phyloP scores from a whole-genome alignment of 495 filamentous ascomycete genomes.

The Penicillium mononematosum region DNA sequence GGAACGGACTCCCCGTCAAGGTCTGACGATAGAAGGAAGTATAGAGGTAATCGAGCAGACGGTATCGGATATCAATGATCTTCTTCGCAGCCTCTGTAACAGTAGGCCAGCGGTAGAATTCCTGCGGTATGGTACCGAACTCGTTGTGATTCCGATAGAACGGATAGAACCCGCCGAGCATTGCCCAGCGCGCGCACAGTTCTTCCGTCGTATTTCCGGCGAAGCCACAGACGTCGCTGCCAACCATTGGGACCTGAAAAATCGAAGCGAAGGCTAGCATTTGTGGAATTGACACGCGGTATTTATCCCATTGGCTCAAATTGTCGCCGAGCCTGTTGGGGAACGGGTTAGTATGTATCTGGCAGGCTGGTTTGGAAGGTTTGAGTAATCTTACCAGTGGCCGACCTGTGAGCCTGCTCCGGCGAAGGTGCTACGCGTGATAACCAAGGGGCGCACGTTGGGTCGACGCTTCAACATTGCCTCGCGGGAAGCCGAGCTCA shows the following conservation, averaged over 20 bases:
- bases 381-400: conserved; percentile 58
- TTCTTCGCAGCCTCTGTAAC: conserved; percentile 65
- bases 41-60: conserved; percentile 77
- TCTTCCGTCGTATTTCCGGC: conserved; percentile 68
- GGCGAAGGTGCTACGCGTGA: conserved; percentile 81
- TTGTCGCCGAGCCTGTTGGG: conserved; percentile 71
- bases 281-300: conserved; percentile 64
- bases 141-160: conserved; percentile 84
- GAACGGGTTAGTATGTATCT: conserved; percentile 1
- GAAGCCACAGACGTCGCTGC: conserved; percentile 81
- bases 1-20: conserved; percentile 59
- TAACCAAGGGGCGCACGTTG: conserved; percentile 66
- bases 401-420: conserved; percentile 76
- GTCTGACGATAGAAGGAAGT: conserved; percentile 65
- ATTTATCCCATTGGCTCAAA: conserved; percentile 67
- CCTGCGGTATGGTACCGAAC: conserved; percentile 55
- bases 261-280: conserved; percentile 74
- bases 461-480: conserved; percentile 73
- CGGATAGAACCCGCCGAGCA: conserved; percentile 74
- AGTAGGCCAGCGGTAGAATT: conserved; percentile 71
- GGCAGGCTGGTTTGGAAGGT: too few species aligned
- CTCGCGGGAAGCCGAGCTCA: conserved; percentile 63
- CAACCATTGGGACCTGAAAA: conserved; percentile 85
- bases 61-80: conserved; percentile 74
- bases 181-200: conserved; percentile 82